phyloP scores from a whole-genome alignment of 129 eudicot species.

The Pseudognaphalium luteoalbum region DNA sequence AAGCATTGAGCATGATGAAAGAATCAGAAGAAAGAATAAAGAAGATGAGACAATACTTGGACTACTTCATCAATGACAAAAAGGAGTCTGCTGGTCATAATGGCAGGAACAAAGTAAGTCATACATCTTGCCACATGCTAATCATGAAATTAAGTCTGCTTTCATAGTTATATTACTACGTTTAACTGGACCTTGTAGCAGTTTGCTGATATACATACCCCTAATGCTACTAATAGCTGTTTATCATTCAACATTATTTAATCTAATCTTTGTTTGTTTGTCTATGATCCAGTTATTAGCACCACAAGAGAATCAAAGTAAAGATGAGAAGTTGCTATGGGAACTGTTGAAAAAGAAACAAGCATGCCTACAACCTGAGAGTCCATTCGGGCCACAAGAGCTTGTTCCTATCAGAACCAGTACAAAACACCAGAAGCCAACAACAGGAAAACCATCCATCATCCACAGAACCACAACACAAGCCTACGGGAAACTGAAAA shows the following conservation, averaged over 20 bases:
- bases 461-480: constrained; percentile 28
- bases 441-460: constrained; percentile 32
- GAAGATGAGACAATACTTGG: constrained; percentile 41
- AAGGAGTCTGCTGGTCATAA: constrained; percentile 32
- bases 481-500: constrained; percentile 24
- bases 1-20: constrained; percentile 50
- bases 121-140: neutral
- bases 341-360: constrained; percentile 55
- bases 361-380: constrained; percentile 42
- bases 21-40: constrained; percentile 52
- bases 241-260: neutral
- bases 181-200: constrained; percentile 1
- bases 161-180: constrained; percentile 6
- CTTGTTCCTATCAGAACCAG: constrained; percentile 40
- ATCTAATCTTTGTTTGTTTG: neutral
- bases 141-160: constrained; percentile 5
- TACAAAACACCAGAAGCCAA: constrained; percentile 33
- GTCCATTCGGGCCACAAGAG: constrained; percentile 54
- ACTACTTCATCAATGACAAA: constrained; percentile 29
- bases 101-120: constrained; percentile 48
- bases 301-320: constrained; percentile 44
- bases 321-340: constrained; percentile 65
- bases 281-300: constrained; percentile 33
- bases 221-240: constrained; percentile 10
- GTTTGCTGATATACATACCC: neutral